Conservation (phyloP, 1,284 basidiomycete species). For the Cystobasidiaceae sp. region DNA sequence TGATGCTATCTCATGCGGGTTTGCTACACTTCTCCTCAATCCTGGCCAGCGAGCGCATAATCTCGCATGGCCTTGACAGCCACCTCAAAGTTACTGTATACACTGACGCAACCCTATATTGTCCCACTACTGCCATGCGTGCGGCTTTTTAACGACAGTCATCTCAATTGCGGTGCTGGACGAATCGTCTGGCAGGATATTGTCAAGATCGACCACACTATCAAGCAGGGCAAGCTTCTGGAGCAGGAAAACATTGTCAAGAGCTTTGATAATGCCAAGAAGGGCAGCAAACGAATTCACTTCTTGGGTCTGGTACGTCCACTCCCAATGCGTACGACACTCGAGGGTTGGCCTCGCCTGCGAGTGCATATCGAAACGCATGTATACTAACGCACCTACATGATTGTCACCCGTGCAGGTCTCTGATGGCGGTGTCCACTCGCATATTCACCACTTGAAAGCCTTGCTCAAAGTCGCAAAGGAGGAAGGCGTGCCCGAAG, state of each 20-base stretch:
- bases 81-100: no score
- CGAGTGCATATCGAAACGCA: neutral
- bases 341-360: slow-evolving; percentile 31
- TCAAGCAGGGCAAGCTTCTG: slow-evolving; percentile 80
- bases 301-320: slow-evolving; percentile 67
- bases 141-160: no score
- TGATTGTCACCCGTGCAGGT: slow-evolving; percentile 55
- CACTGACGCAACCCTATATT: no score
- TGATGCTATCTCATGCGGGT: no score
- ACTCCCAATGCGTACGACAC: no score
- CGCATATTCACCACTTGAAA: slow-evolving; percentile 77
- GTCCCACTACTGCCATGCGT: no score
- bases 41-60: no score
- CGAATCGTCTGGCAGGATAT: slow-evolving; percentile 93
- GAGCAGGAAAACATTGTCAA: slow-evolving; percentile 67
- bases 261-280: slow-evolving; percentile 68
- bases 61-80: no score
- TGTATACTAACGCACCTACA: slow-evolving; percentile 3
- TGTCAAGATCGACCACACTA: slow-evolving; percentile 80
- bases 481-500: slow-evolving; percentile 70
- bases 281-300: slow-evolving; percentile 72
- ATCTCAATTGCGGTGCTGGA: slow-evolving; percentile 86
- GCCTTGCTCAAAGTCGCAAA: slow-evolving; percentile 83
- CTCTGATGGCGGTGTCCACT: slow-evolving; percentile 91
- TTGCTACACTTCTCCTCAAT: no score